These are phyloP conservation scores for Phytophthora sp. DNA, from an alignment of 352 stramenopile genomes.

Conservation along the genomic window DNA sequence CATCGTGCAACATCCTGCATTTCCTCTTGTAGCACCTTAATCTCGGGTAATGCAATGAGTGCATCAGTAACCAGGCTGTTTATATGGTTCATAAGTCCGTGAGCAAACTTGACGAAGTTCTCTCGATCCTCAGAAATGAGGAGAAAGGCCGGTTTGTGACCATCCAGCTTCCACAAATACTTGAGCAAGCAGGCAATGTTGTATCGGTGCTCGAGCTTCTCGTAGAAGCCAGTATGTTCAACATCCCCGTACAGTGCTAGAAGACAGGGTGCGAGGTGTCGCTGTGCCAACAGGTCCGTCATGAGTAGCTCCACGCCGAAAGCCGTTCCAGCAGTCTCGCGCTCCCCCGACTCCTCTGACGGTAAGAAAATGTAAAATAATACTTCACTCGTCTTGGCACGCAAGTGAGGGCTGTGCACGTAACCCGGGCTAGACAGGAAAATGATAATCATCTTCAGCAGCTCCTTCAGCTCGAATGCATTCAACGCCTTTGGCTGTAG, in stretches of 20 bases:
- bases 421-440: slow-evolving; percentile 90
- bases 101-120: slow-evolving; percentile 98
- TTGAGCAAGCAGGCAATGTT: slow-evolving; percentile 97
- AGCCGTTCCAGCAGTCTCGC: slow-evolving; percentile 60
- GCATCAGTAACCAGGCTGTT: slow-evolving; percentile 96
- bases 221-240: slow-evolving; percentile 98
- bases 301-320: slow-evolving; percentile 70
- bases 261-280: slow-evolving; percentile 94
- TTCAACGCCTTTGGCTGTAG: slow-evolving; percentile 86
- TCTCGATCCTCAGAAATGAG: slow-evolving; percentile 92
- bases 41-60: slow-evolving; percentile 96
- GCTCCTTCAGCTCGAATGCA: slow-evolving; percentile 84
- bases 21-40: slow-evolving; percentile 93
- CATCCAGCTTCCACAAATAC: slow-evolving; percentile 95
- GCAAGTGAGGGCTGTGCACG: slow-evolving; percentile 92
- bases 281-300: slow-evolving; percentile 71
- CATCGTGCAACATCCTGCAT: slow-evolving; percentile 83
- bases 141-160: slow-evolving; percentile 95
- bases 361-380: slow-evolving; percentile 97
- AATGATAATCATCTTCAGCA: slow-evolving; percentile 92
- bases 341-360: slow-evolving; percentile 76
- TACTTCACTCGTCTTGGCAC: slow-evolving; percentile 96
- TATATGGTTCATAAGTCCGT: slow-evolving; percentile 99
- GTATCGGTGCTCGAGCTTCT: slow-evolving; percentile 96
- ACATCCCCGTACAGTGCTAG: slow-evolving; percentile 98